These are phyloP conservation scores for Phialophora verrucosa DNA, from an alignment of 2,329 filamentous ascomycete genomes.

Conservation along the genomic window DNA sequence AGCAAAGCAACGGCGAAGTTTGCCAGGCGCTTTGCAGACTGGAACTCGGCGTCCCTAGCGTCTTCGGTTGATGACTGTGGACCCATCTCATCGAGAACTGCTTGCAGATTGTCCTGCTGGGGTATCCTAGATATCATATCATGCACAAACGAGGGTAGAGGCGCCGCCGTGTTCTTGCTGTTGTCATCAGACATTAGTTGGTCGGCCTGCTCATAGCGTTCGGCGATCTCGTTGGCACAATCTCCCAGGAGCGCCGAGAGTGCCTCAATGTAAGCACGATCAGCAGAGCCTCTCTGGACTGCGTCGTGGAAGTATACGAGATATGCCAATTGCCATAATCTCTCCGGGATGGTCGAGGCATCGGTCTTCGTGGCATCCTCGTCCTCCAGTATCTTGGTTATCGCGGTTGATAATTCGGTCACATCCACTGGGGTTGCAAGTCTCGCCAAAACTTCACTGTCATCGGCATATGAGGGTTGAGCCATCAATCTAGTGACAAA, in stretches of 20 bases:
- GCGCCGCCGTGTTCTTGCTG: slow-evolving; percentile 40
- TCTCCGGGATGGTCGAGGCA: slow-evolving; percentile 50
- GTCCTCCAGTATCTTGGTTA: slow-evolving; percentile 25
- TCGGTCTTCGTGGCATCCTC: slow-evolving; percentile 43
- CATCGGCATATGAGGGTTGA: slow-evolving; percentile 21
- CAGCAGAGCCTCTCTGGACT: slow-evolving; percentile 41
- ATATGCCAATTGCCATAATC: slow-evolving; percentile 64
- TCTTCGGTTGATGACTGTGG: slow-evolving; percentile 36
- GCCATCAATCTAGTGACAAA: slow-evolving; percentile 29
- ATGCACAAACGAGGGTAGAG: slow-evolving; percentile 62
- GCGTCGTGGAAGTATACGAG: slow-evolving; percentile 63
- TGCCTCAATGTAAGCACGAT: slow-evolving; percentile 59
- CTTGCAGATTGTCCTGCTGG: slow-evolving; percentile 40
- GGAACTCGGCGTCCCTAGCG: slow-evolving; percentile 46
- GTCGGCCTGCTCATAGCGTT: slow-evolving; percentile 51
- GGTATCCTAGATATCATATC: slow-evolving; percentile 68
- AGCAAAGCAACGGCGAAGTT: slow-evolving; percentile 86
- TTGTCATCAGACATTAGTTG: slow-evolving; percentile 37
- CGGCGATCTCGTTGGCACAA: slow-evolving; percentile 61
- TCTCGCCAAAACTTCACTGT: slow-evolving; percentile 14
- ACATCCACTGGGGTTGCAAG: slow-evolving; percentile 25
- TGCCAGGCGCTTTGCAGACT: slow-evolving; percentile 75
- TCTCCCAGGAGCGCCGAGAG: slow-evolving; percentile 63
- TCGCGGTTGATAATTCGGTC: slow-evolving; percentile 20
- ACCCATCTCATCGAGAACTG: slow-evolving; percentile 28